A percentile compares a stretch with the other conserved stretches of the same genome.
These are phyloP conservation scores for Adansonia madagascariensis DNA, from an alignment of 441 rosid species.

Conservation along the genomic window DNA sequence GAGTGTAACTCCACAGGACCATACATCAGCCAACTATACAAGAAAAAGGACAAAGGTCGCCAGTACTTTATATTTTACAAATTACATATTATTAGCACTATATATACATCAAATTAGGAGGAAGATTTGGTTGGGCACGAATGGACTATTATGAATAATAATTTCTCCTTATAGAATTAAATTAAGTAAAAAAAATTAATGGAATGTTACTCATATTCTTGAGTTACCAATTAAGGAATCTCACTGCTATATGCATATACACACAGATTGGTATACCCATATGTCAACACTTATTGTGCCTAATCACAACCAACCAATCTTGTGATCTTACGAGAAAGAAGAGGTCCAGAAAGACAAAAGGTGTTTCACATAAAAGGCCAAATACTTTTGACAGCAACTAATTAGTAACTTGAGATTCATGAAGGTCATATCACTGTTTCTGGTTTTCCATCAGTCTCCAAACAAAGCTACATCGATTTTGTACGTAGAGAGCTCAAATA, in stretches of 20 bases:
- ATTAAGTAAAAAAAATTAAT: neutral
- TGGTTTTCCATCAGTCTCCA: neutral
- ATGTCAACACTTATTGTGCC: neutral
- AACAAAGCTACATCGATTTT: neutral
- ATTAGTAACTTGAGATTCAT: neutral
- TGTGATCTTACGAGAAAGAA: neutral
- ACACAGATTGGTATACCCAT: neutral
- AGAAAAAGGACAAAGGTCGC: neutral
- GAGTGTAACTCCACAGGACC: conserved; percentile 97
- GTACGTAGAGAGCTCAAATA: neutral
- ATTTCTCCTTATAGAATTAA: neutral
- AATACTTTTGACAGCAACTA: neutral
- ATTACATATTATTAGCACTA: neutral
- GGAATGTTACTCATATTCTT: neutral
- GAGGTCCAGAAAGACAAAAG: neutral
- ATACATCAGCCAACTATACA: conserved; percentile 86
- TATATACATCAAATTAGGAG: neutral
- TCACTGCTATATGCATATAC: neutral
- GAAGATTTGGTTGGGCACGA: neutral
- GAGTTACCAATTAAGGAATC: neutral
- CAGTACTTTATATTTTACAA: neutral
- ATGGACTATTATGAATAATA: neutral
- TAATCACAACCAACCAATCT: neutral
- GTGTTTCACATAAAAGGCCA: neutral
- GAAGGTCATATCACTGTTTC: neutral